Percentiles rank a stretch among this genome's conserved stretches.
These are phyloP conservation scores for Glycine tomentella DNA, from an alignment of 306 rosid species.

Conservation along the genomic window DNA sequence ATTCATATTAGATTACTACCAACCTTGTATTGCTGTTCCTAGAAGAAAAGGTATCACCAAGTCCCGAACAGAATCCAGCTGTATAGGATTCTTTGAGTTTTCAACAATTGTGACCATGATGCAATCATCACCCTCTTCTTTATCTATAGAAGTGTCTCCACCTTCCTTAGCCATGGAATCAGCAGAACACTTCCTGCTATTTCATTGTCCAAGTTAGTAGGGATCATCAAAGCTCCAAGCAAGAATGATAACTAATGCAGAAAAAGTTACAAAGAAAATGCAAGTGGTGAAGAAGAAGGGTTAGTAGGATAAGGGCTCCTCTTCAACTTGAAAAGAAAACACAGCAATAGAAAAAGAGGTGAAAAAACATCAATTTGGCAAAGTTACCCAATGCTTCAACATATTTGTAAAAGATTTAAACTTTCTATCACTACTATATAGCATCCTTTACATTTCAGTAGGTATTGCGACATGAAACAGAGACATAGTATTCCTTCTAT, in stretches of 20 bases:
- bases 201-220: constrained; percentile 55
- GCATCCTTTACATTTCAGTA: constrained; percentile 12
- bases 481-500: constrained; percentile 10
- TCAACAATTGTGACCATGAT: constrained; percentile 64
- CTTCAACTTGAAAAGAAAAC: not conserved
- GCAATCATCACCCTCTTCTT: constrained; percentile 59
- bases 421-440: not conserved
- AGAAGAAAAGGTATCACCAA: constrained; percentile 76
- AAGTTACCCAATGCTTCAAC: not conserved
- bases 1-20: constrained; percentile 43
- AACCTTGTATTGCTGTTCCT: constrained; percentile 76
- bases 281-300: constrained; percentile 6
- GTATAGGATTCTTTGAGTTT: constrained; percentile 53
- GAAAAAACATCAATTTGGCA: not conserved
- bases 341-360: not conserved
- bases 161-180: constrained; percentile 46
- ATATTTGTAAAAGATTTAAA: constrained; percentile 5
- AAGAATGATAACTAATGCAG: constrained; percentile 31
- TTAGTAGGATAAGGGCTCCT: constrained; percentile 21
- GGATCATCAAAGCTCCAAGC: constrained; percentile 43
- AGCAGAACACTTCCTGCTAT: constrained; percentile 67
- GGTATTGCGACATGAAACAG: not conserved
- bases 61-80: constrained; percentile 64
- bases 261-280: constrained; percentile 13
- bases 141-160: constrained; percentile 36